phyloP scores from a whole-genome alignment of 164 flowering plant species.

The Malania oleifera region DNA sequence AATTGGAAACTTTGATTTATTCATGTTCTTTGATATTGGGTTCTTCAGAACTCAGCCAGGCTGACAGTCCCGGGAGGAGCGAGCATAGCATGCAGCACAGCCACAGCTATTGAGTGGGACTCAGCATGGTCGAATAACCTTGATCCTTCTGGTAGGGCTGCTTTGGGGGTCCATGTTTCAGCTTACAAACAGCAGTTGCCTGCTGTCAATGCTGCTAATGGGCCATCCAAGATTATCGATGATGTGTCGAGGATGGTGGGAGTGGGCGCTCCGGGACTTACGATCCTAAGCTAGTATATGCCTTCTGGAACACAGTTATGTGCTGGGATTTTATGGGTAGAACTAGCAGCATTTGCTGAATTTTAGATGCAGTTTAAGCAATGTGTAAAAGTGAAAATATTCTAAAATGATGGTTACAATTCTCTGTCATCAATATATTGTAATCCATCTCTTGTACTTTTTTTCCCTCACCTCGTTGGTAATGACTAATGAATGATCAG shows the following conservation, averaged over 20 bases:
- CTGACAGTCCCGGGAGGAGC: constrained; percentile 89
- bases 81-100: constrained; percentile 93
- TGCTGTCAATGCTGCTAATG: constrained; percentile 13
- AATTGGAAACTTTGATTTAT: background rate
- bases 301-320: background rate
- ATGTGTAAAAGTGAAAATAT: background rate
- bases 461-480: no score
- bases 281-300: constrained; percentile 35
- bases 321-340: background rate
- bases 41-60: constrained; percentile 73
- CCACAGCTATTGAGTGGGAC: constrained; percentile 92
- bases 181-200: constrained; percentile 44
- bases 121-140: constrained; percentile 76
- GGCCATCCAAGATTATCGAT: constrained; percentile 28
- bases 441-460: no score
- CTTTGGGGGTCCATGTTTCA: constrained; percentile 74
- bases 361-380: background rate
- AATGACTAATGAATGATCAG: no score
- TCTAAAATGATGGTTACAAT: background rate
- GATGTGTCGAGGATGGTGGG: constrained; percentile 41
- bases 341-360: background rate
- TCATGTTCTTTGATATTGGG: background rate
- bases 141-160: constrained; percentile 95
- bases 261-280: constrained; percentile 34
- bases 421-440: background rate